Evolutionary conservation across 768 basidiomycete species (phyloP), one percentile per base, ranked within the genome.

Genomic region (Termitomyces sp.): DNA sequence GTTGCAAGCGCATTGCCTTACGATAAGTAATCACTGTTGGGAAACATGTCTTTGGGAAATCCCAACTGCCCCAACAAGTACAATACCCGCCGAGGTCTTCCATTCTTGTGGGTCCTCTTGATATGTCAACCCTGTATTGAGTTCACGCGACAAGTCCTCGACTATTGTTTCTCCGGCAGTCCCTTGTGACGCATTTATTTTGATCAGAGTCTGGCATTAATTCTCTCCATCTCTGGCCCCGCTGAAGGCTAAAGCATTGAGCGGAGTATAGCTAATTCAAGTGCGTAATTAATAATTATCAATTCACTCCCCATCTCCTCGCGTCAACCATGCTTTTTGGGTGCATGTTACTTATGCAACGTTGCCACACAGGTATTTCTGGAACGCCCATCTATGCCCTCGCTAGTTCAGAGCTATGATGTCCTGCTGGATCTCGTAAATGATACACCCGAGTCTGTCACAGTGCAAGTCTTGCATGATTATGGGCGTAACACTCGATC

Each of bases 371-470:
- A 58, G 54, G 50, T 48, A 44, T 20, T 32, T 43, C 54, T 40
- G 51, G 40, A 52, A 43, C 68, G 59, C 20, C 28, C 20, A 45
- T 59, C 58, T 62, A 88, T 88, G 87, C 87, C 87, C 58, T 79
- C 78, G 30, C 72, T 76, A 63, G 74, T 82, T 14, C 78, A 85
- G 68, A 68, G 66, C 59, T 87, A 85, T 72, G 86, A 87, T 65
- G 78, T 88, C 67, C 75, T 82, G 55, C 81, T 88, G 67, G 83
- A 85, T 67, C 79, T 89, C 68, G 80, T 79, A 51, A 89, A 88
- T 68, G 87, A 88, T 64, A 86, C 84, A 16, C 80, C 75, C 63
- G 83, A 85, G 65, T 79, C 74, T 54, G 79, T 84, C 58, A 82
- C 86, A 44, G 73, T 88, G 38, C 86, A 88, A 67, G 76, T 86